A percentile compares a stretch with the other conserved stretches of the same genome.
Evolutionary conservation across 2,329 filamentous ascomycete species (phyloP).

Genomic region (Xylariaceae sp.): DNA sequence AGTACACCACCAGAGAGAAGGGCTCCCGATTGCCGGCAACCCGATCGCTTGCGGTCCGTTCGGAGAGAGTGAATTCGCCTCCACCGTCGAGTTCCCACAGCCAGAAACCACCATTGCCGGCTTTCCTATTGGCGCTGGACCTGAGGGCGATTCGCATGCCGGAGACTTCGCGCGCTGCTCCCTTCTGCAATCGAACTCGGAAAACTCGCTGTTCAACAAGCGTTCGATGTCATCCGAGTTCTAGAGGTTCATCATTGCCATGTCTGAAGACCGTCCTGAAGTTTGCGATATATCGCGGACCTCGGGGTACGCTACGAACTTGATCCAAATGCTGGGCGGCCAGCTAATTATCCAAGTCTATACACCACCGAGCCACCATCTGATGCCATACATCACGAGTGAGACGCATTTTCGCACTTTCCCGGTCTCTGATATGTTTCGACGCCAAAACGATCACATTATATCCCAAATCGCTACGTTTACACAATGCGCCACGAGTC

Average conservation of each 20-base stretch:
- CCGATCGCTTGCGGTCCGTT: constrained; percentile 1
- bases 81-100: constrained; percentile 11
- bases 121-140: constrained; percentile 41
- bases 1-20: constrained; percentile 10
- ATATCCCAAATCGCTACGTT: too few species aligned
- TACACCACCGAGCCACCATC: too few species aligned
- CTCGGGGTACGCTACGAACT: too few species aligned
- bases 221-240: constrained; percentile 13
- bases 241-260: background rate
- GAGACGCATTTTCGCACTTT: too few species aligned
- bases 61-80: background rate
- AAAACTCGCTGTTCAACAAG: background rate
- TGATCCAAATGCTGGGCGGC: too few species aligned
- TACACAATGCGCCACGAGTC: too few species aligned
- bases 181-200: background rate
- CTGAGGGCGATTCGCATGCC: constrained; percentile 37
- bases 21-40: constrained; percentile 33
- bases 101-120: constrained; percentile 31
- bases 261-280: too few species aligned
- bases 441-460: too few species aligned
- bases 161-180: constrained; percentile 32
- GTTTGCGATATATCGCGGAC: too few species aligned
- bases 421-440: too few species aligned
- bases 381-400: too few species aligned
- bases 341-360: too few species aligned